Conservation (phyloP, 768 basidiomycete genomes). For the Boletus vinaceobasis region DNA sequence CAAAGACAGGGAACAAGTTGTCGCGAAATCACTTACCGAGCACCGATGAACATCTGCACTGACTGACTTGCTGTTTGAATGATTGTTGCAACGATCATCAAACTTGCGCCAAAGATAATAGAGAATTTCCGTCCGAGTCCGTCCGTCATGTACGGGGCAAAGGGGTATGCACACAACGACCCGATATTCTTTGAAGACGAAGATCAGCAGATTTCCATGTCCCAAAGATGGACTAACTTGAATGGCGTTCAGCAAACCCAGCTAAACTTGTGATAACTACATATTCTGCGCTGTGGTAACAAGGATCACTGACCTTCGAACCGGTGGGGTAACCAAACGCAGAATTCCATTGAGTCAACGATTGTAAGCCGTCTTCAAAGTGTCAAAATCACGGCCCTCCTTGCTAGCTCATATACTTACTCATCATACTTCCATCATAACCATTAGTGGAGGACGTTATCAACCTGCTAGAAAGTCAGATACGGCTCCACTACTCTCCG, state of each 20-base stretch:
- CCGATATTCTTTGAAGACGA: slow-evolving; percentile 9
- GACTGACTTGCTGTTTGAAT: background rate
- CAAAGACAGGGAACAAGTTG: background rate
- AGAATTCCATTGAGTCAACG: slow-evolving; percentile 35
- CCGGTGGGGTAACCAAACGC: slow-evolving; percentile 31
- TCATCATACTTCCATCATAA: slow-evolving; percentile 42
- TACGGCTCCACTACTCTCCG: background rate
- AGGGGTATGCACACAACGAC: background rate
- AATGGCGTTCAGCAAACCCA: slow-evolving; percentile 37
- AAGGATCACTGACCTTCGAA: slow-evolving; percentile 21
- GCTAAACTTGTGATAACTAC: slow-evolving; percentile 13
- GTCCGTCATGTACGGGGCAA: background rate
- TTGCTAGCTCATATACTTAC: slow-evolving; percentile 12
- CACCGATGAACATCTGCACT: background rate
- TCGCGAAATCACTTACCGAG: background rate
- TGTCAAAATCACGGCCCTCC: background rate
- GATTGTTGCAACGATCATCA: background rate
- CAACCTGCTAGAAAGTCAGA: slow-evolving; percentile 18
- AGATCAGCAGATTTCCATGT: background rate
- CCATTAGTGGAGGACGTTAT: slow-evolving; percentile 38
- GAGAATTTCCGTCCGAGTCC: background rate
- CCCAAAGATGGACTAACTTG: slow-evolving; percentile 24
- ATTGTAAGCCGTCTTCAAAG: slow-evolving; percentile 35
- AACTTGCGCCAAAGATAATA: background rate
- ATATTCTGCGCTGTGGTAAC: background rate